These are phyloP conservation scores for Excoecaria cochinchinensis DNA, from an alignment of 345 rosid genomes.

Conservation along the genomic window DNA sequence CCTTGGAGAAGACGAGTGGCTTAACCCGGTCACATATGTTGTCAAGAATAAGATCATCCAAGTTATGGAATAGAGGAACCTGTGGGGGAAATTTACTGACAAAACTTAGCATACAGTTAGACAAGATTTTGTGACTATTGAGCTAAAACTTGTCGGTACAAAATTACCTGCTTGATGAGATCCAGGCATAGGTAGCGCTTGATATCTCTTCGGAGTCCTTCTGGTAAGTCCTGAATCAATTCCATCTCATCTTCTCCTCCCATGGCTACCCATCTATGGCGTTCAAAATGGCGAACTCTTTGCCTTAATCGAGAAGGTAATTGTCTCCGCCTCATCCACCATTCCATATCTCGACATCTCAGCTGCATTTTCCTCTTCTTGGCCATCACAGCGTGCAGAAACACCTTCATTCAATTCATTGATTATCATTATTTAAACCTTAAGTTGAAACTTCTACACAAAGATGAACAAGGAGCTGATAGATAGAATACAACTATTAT, in stretches of 20 bases:
- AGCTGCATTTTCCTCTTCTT: constrained; percentile 81
- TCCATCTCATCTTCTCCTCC: constrained; percentile 82
- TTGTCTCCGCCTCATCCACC: constrained; percentile 97
- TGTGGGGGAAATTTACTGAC: constrained; percentile 12
- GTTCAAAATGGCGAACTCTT: constrained; percentile 75
- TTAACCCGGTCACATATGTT: constrained; percentile 84
- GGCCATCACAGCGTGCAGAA: constrained; percentile 67
- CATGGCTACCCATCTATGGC: constrained; percentile 65
- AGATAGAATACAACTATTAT: no score
- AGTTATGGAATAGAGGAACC: constrained; percentile 79
- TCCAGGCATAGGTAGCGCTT: constrained; percentile 82
- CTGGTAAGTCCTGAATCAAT: constrained; percentile 71
- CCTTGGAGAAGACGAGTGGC: constrained; percentile 73
- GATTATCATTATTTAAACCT: constrained; percentile 13
- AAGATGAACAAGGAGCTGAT: no score
- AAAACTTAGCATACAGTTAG: no score
- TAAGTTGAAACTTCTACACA: neutral
- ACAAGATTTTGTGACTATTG: no score
- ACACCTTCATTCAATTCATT: constrained; percentile 46
- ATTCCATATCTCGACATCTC: constrained; percentile 72
- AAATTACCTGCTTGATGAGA: constrained; percentile 69
- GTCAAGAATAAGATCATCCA: constrained; percentile 86
- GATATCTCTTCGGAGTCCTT: constrained; percentile 83
- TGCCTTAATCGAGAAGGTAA: constrained; percentile 69
- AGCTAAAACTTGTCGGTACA: neutral